phyloP scores from a whole-genome alignment of 2,329 filamentous ascomycete genomes.

The Sporothrix brasiliensis region DNA sequence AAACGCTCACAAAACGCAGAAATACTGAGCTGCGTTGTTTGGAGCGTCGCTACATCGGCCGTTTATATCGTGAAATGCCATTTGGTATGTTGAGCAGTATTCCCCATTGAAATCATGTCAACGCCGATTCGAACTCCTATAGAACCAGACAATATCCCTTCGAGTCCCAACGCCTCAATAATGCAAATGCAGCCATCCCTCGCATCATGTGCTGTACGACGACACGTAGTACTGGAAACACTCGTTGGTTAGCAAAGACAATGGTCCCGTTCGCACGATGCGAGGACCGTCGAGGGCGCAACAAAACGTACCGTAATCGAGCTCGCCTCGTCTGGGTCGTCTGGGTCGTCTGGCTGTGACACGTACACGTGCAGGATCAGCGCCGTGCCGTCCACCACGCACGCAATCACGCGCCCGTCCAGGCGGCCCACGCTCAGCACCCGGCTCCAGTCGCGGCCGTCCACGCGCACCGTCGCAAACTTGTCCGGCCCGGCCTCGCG shows the following conservation, averaged over 20 bases:
- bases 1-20: too few species aligned
- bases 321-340: constrained; percentile 62
- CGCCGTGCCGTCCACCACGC: constrained; percentile 79
- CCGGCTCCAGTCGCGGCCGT: constrained; percentile 90
- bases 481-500: constrained; percentile 73
- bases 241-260: background rate
- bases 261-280: background rate
- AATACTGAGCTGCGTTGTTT: too few species aligned
- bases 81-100: background rate
- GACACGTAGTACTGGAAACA: constrained; percentile 47
- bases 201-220: constrained; percentile 43
- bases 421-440: constrained; percentile 91
- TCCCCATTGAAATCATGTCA: background rate
- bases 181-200: background rate
- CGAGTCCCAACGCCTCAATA: constrained; percentile 2
- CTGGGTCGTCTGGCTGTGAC: constrained; percentile 66
- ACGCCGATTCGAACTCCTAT: background rate
- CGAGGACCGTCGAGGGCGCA: background rate
- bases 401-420: constrained; percentile 90
- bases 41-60: background rate
- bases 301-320: constrained; percentile 68
- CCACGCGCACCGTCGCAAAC: constrained; percentile 88
- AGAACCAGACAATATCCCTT: background rate
- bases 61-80: background rate
- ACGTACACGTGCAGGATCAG: constrained; percentile 83